These are phyloP conservation scores for Cytospora paraplurivora DNA, from an alignment of 2,329 filamentous ascomycete species.

Conservation along the genomic window DNA sequence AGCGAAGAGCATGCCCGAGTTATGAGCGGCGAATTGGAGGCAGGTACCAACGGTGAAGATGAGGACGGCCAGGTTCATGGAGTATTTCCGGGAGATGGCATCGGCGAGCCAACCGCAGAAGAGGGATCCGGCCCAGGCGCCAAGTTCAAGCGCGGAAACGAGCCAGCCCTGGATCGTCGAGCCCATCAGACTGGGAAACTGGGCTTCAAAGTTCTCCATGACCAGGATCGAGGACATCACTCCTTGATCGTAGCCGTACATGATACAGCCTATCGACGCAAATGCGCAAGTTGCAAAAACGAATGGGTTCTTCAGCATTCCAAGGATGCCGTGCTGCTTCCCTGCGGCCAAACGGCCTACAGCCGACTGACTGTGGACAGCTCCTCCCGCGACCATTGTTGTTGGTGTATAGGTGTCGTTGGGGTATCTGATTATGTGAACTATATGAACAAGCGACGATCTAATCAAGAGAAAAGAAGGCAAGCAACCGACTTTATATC, in stretches of 20 bases:
- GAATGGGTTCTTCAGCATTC: constrained; percentile 45
- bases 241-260: constrained; percentile 62
- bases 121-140: constrained; percentile 60
- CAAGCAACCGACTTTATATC: neutral
- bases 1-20: constrained; percentile 41
- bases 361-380: constrained; percentile 38
- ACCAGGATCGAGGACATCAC: constrained; percentile 57
- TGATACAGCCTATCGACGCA: constrained; percentile 26
- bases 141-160: constrained; percentile 57
- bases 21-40: constrained; percentile 35
- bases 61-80: constrained; percentile 40
- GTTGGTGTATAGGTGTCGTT: constrained; percentile 1
- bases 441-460: neutral
- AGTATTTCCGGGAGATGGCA: constrained; percentile 55
- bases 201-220: constrained; percentile 35
- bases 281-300: constrained; percentile 39
- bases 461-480: neutral
- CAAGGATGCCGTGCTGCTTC: constrained; percentile 41
- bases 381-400: constrained; percentile 25
- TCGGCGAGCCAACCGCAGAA: constrained; percentile 60
- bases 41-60: constrained; percentile 38
- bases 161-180: constrained; percentile 40
- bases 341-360: constrained; percentile 42
- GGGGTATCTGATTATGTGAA: neutral
- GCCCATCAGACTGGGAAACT: constrained; percentile 34